Base-by-base conservation (phyloP, 805 yeast genomes). In the Kazachstania taianensis region DNA sequence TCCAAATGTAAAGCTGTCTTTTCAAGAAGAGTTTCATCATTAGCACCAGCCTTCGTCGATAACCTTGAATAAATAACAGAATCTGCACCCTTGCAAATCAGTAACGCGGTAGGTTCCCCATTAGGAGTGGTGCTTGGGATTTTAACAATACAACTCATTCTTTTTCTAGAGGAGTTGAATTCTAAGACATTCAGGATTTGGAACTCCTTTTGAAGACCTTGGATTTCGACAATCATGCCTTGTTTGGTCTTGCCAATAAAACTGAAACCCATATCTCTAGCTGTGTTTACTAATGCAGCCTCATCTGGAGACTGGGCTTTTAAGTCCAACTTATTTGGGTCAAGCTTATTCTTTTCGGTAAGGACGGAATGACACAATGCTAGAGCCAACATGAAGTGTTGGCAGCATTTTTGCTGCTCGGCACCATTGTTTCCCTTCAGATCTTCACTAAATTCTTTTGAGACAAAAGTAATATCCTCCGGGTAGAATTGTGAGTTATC, bases 271-370 rank as follows among this genome's bases (percentile, higher is more conserved):
- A 80, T 63, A 48, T 81, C 79, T 53, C 87, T 69, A 0, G 92
- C 92, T 15, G 92, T 80, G 12, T 78, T 78, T 12, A 82, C 94
- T 39, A 82, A 67, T 1, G 94, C 92, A 19, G 87, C 86, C 58
- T 82, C 94, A 65, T 82, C 94, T 0, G 94, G 94, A 18, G 86
- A 78, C 53, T 81, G 92, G 0, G 92, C 92, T 49, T 79, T 78
- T 26, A 80, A 59, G 18, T 73, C 62, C 35, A 70, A 46, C 41
- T 68, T 76, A 1, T 62, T 69, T 2, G 83, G 75, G 45, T 74
- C 67, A 18, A 67, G 66, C 27, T 76, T 77, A 42, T 78, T 76
- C 26, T 71, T 69, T 49, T 82, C 94, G 20, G 76, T 72, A 30
- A 82, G 56, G 17, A 82, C 92, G 37, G 87, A 75, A 52, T 82